Conservation (phyloP, 2,329 filamentous ascomycete genomes). For the Westerdykella ornata region DNA sequence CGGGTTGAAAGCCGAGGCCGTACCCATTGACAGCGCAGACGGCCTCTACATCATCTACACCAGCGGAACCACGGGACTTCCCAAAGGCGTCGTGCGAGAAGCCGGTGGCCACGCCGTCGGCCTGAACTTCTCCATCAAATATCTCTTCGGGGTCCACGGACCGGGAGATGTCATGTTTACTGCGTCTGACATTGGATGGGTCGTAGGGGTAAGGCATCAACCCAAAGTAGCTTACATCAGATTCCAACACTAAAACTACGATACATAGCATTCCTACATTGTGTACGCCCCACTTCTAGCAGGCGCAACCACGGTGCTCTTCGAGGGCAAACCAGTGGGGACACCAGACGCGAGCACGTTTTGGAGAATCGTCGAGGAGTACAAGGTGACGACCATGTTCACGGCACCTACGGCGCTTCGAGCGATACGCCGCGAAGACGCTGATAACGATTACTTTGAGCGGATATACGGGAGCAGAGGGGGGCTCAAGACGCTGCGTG, state of each 20-base stretch:
- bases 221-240: slow-evolving; percentile 60
- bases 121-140: slow-evolving; percentile 71
- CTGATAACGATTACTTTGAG: slow-evolving; percentile 60
- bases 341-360: slow-evolving; percentile 83
- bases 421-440: slow-evolving; percentile 81
- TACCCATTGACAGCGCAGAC: slow-evolving; percentile 71
- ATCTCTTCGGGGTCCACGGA: slow-evolving; percentile 74
- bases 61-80: slow-evolving; percentile 71
- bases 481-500: slow-evolving; percentile 64
- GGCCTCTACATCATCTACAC: slow-evolving; percentile 89
- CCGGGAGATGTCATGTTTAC: slow-evolving; percentile 78
- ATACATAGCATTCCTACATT: slow-evolving; percentile 55
- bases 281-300: slow-evolving; percentile 80
- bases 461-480: slow-evolving; percentile 55
- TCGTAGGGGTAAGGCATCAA: slow-evolving; percentile 61
- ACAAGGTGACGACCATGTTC: slow-evolving; percentile 71
- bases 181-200: slow-evolving; percentile 87
- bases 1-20: slow-evolving; percentile 63
- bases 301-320: slow-evolving; percentile 79
- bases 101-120: slow-evolving; percentile 84
- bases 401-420: slow-evolving; percentile 83
- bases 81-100: slow-evolving; percentile 77
- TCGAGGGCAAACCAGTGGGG: slow-evolving; percentile 89
- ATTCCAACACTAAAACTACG: neutral
- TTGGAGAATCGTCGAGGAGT: slow-evolving; percentile 78